Evolutionary conservation across 2,329 filamentous ascomycete genomes (phyloP).

Genomic region (Cercospora sesami): DNA sequence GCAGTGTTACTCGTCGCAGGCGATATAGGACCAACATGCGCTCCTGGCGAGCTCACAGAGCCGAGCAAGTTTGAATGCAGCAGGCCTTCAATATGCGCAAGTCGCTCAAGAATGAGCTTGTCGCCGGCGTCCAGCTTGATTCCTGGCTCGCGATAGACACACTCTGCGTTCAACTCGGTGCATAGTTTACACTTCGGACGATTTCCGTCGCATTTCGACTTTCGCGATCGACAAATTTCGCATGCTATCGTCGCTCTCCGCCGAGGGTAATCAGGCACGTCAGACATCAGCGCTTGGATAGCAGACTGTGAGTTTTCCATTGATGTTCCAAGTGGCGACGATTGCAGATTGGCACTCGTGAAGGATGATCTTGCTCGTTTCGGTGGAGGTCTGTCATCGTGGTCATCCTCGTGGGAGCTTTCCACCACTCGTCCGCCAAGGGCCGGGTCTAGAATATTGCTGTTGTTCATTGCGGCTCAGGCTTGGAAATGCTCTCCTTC

Average conservation of each 20-base stretch:
- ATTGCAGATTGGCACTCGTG: background rate
- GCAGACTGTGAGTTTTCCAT: constrained; percentile 12
- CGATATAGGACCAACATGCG: constrained; percentile 29
- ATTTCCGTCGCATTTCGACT: constrained; percentile 38
- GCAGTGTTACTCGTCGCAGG: constrained; percentile 53
- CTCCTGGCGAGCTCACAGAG: constrained; percentile 9
- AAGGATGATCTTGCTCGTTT: constrained; percentile 17
- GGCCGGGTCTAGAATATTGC: constrained; percentile 3
- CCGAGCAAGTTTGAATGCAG: constrained; percentile 67
- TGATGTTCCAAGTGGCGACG: background rate
- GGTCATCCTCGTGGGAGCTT: background rate
- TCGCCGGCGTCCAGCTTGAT: constrained; percentile 86
- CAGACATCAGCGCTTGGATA: constrained; percentile 12
- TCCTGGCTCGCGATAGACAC: constrained; percentile 79
- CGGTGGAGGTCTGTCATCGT: constrained; percentile 11
- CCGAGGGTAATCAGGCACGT: constrained; percentile 38
- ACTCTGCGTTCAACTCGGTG: constrained; percentile 77
- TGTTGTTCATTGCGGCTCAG: constrained; percentile 1
- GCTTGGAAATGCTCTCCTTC: background rate
- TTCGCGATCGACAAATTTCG: constrained; percentile 38
- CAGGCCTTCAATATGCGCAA: constrained; percentile 74
- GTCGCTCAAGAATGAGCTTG: constrained; percentile 77
- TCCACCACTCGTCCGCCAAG: constrained; percentile 5
- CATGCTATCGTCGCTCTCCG: constrained; percentile 39
- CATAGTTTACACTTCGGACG: constrained; percentile 84